These are phyloP conservation scores for Alternaria alternata DNA, from an alignment of 2,329 filamentous ascomycete genomes.

Conservation along the genomic window DNA sequence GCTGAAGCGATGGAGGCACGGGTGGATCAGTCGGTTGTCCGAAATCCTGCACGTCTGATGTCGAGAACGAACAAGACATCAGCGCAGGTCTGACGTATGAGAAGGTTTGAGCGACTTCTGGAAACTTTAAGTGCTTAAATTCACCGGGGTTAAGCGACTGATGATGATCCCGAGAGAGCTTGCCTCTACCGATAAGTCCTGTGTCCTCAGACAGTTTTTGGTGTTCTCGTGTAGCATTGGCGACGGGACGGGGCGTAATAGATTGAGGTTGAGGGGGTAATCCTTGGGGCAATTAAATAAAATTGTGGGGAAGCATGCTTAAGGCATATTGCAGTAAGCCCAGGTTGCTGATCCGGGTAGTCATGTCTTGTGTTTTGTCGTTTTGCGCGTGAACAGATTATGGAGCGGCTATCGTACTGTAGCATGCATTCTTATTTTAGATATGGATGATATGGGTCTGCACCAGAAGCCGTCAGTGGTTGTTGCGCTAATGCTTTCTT, in stretches of 20 bases:
- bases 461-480: not conserved
- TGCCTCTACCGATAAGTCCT: not conserved
- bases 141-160: not conserved
- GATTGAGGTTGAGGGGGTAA: conserved; percentile 1
- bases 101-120: conserved; percentile 10
- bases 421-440: not conserved
- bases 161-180: not conserved
- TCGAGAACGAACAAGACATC: not conserved
- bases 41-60: not conserved
- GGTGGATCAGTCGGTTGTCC: not conserved
- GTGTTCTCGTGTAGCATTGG: not conserved
- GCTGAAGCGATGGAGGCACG: not conserved
- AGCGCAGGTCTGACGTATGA: not conserved
- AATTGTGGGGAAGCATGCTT: not conserved
- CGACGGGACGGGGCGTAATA: not conserved
- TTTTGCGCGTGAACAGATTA: not conserved
- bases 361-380: not conserved
- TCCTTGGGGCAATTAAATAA: conserved; percentile 1
- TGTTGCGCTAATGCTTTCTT: not conserved
- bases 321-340: not conserved
- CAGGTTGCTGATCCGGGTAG: not conserved
- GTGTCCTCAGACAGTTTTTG: not conserved
- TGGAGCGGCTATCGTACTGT: not conserved
- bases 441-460: not conserved
- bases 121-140: not conserved